Base-by-base conservation (phyloP, 1,139 yeast genomes). In the Suhomyces bribrorum region DNA sequence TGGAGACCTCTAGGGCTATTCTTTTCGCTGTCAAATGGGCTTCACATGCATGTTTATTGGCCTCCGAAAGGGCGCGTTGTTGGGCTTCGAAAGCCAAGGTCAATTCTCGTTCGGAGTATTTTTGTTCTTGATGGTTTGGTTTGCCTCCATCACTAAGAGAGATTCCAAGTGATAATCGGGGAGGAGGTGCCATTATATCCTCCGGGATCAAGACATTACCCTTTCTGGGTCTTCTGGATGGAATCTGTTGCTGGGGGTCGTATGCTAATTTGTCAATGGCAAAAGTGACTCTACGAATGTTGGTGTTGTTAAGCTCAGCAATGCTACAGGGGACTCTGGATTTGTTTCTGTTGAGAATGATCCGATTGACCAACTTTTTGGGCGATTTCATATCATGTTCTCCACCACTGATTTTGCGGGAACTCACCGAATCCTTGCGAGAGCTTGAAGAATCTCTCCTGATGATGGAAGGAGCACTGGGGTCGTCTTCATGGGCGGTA, bases 241-340 rank as follows among this genome's bases (percentile, higher is more conserved):
- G 97, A 44, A 90, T 86, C 59, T 89, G 97, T 56, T 90, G 97
- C 27, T 96, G 97, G 2, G 97, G 97, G 59, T 90, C 97, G 45
- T 69, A 73, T 1, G 72, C 64, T 36, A 88, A 72, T 43, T 81
- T 75, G 45, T 85, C 83, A 11, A 85, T 68, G 1, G 94, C 86
- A 60, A 90, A 90, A 2, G 79, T 73, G 3, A 90, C 97, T 41
- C 94, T 62, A 49, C 75, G 75, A 46, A 85, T 64, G n/a, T 66
- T 64, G 5, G 69, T 51, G 7, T 38, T 49, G 15, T 52, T 44
- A 29, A 74, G 56, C 29, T 71, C 76, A 31, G 66, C 66, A 11
- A 76, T 51, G 1, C 73, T 73, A 14, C 64, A 46, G 9, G 55
- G 49, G 15, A 58, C 52, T 41, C 71, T 60, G 46, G 64, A 61